Base-by-base conservation (phyloP, 495 filamentous ascomycete genomes). In the Oleoguttula mirabilis region DNA sequence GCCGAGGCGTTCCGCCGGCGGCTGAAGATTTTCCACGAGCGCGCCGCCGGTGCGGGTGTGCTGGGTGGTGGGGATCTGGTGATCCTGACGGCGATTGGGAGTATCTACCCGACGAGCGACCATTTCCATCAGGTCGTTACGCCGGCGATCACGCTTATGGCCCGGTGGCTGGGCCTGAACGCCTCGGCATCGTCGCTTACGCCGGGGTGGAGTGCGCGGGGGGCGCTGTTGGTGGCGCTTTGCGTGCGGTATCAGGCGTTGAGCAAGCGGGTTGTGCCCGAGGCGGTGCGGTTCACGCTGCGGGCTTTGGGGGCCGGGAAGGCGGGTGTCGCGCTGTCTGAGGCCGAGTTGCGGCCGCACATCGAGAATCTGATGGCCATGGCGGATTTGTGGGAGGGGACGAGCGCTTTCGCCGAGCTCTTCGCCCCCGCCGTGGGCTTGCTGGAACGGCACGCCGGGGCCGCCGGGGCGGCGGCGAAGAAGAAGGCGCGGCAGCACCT, bases 101-200 rank as follows among this genome's bases (percentile, higher is more conserved):
- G 77, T 6, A 82, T 88, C 45, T 99, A 92, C 58, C 86, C 92
- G 4, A 94, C 92, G 0, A 93, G 84, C 0, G 90, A 99, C 62
- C 85, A 94, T 59, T 96, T 95, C 60, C 90, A 96, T 51, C 80
- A 86, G 41, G 81, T 96, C 12, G 77, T 82, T 35, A 96, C 90
- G 3, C 90, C 90, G 0, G 82, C 88, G 1, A 80, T 83, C 55
- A 71, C 95, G 5, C 73, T 71, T 37, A 81, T 96, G 58, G 72
- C 75, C 21, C 72, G 82, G 34, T 95, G 82, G 56, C 68, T 98
- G n/a, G 83, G 78, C 0, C 76, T 92, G 51, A 82, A 75, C 36
- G 65, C 76, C 21, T 80, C 83, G 0, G 68, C 12, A 15, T 7
- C 7, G 7, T 28, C 25, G 7, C n/a, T n/a, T n/a, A 71, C 30